Evolutionary conservation across 768 basidiomycete genomes (phyloP), one percentile per base, ranked within the genome.

Genomic region (Tulasnella sp.): DNA sequence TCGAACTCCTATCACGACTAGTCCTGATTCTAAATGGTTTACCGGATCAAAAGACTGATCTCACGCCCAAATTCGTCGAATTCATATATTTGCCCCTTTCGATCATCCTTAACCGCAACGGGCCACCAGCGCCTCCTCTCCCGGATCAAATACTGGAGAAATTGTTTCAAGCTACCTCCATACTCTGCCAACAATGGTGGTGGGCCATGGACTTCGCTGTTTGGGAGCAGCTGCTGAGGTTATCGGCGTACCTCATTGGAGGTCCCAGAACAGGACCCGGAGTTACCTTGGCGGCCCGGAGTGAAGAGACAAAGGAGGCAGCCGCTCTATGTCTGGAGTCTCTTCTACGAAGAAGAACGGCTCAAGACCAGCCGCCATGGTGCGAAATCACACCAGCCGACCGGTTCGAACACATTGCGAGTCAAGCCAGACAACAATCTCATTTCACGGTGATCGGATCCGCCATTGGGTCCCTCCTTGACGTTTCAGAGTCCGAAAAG

Each of bases 21-120:
- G 81, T 87, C 74, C 80, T 81, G 9, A 82, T 83, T 8, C 84
- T 95, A 58, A 81, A 81, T n/a, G 83, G 85, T 7, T 25, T 40
- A 38, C 11, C 37, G 22, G 78, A 83, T 15, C 82, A 84, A 9
- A 82, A 82, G 9, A 77, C 80, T 42, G 72, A 81, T 4, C 85
- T 94, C 42, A 85, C 87, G 0, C 81, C 88, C 0, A 87, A 88
- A 19, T 85, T 95, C 69, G 88, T 94, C 64, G 90, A 91, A 67
- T 99, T 98, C 82, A 85, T 90, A 37, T 93, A 96, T 83, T 92
- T 94, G 79, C 97, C 97, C 3, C 82, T 98, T 52, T 94, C 94
- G 1, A 88, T 90, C 37, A 89, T 97, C 71, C 86, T 98, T 42
- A 90, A 91, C 70, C 90, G 93, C 39, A 94, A 96, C 81, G 80